Conservation (phyloP, 768 basidiomycete species). For the Suillus americanus region DNA sequence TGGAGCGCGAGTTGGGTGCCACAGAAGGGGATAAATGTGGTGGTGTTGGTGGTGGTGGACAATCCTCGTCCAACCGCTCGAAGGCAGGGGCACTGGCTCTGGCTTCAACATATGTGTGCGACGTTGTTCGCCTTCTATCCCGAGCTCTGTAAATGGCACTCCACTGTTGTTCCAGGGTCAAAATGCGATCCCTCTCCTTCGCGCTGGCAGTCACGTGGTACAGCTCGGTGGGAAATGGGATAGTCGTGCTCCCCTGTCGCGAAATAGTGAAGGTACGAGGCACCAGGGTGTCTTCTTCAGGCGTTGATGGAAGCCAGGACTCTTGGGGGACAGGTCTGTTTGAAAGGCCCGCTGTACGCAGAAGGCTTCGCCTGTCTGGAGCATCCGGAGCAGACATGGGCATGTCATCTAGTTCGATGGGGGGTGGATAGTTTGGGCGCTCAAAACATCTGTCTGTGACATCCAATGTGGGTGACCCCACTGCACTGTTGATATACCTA, state of each 20-base stretch:
- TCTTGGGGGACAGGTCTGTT: slow-evolving; percentile 37
- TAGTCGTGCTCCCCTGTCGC: slow-evolving; percentile 47
- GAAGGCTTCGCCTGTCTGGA: slow-evolving; percentile 25
- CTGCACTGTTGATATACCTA: slow-evolving; percentile 20
- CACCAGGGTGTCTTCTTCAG: slow-evolving; percentile 41
- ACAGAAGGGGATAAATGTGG: slow-evolving; percentile 6
- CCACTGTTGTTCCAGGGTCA: slow-evolving; percentile 31
- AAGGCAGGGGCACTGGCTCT: slow-evolving; percentile 9
- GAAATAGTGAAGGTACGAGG: slow-evolving; percentile 43
- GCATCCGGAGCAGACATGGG: slow-evolving; percentile 17
- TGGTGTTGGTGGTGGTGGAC: neutral
- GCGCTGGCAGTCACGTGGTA: slow-evolving; percentile 14
- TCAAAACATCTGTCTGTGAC: slow-evolving; percentile 18
- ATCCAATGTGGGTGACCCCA: slow-evolving; percentile 26
- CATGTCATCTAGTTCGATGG: slow-evolving; percentile 29
- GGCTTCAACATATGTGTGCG: slow-evolving; percentile 22
- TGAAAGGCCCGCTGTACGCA: slow-evolving; percentile 33
- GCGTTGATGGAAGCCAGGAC: slow-evolving; percentile 49
- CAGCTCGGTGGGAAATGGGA: slow-evolving; percentile 33
- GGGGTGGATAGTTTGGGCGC: slow-evolving; percentile 16
- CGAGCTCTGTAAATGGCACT: slow-evolving; percentile 22
- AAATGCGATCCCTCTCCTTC: slow-evolving; percentile 22
- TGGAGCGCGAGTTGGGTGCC: slow-evolving; percentile 15
- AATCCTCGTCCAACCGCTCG: slow-evolving; percentile 18
- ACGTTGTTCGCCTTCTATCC: slow-evolving; percentile 18